Evolutionary conservation across 345 rosid species (phyloP), one percentile per base, ranked within the genome.

Genomic region (Boechera stricta): DNA sequence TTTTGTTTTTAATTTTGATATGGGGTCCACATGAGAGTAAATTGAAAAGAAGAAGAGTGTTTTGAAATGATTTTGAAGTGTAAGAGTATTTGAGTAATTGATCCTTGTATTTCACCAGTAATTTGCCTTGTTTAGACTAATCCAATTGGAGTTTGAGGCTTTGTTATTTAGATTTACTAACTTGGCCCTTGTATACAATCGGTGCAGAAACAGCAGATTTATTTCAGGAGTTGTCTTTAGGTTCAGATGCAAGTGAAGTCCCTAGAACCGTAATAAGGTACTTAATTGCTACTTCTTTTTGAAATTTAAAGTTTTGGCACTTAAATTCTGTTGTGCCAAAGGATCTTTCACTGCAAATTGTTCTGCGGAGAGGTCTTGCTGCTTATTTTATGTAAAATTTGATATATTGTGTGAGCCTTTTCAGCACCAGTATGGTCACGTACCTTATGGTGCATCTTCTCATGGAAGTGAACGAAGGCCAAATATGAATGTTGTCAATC

Each of bases 201-300:
- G 21, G n/a, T 76, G 62, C 85, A 87, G 90, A 90, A 35, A 81
- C 88, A 75, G 85, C 86, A 73, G 91, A 84, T 79, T 77, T 86
- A 56, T 70, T 90, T 67, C 84, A 85, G 83, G 85, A 83, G 16
- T 68, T 92, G 84, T 82, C 91, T 13, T 61, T 92, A 24, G 84
- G 83, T 57, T 82, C 90, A 28, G 87, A 86, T 71, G 69, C 78
- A 52, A 85, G 49, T 72, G 86, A 81, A 70, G 81, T 55, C 59
- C 38, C 82, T 28, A 83, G 85, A 71, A 60, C 33, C 66, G 69
- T 24, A 67, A 71, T 56, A 82, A 85, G 91, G 97, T 88, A 82
- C 26, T 64, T 47, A 0, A 13, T 72, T 65, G 39, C 59, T 71
- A 3, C 57, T 18, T 45, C 2, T 16, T 53, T 42, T 16, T 53